Evolutionary conservation across 1,284 basidiomycete genomes (phyloP), one percentile per base, ranked within the genome.

Genomic region (Mycosarcoma maydis): DNA sequence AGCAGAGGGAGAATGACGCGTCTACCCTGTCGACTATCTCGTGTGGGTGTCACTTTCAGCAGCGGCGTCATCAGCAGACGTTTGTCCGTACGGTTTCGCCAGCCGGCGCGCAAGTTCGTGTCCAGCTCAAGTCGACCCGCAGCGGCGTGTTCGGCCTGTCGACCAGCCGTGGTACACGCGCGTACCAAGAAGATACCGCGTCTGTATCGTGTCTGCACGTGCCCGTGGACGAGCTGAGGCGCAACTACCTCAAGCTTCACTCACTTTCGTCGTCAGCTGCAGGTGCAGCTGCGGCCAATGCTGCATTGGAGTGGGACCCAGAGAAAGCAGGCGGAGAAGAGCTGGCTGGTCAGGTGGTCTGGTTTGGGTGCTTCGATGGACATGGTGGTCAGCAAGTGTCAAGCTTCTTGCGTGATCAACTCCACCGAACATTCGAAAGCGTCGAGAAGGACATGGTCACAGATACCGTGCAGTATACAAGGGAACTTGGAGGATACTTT

Each of bases 291-390:
- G 65, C 54, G n/a, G 55, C 60, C 9, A 59, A 65, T 8, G 56
- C 57, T 29, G 67, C 67, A 41, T 54, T 53, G n/a, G 66, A 67
- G 26, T 73, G 70, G 77, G 56, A 71, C 26, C 70, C 72, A 16
- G 66, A 60, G 9, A 65, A 76, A 34, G 67, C 71, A 22, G 72
- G 69, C 13, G 75, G 66, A 6, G 64, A 74, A n/a, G 77, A 74
- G 33, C 30, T 80, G 7, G 79, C 72, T 4, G 72, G 68, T 0
- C 80, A 81, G 46, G 67, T 81, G n/a, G 72, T 71, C 20, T 81
- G 80, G 80, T 78, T 79, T 24, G 78, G 61, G n/a, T 73, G 72
- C 40, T 81, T 75, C 30, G 80, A 81, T 49, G 80, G 77, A 11
- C 78, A 80, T 29, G 79, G 79, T 20, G 77, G 79, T 6, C 66